Base-by-base conservation (phyloP, 371 early-diverging fungal genomes). In the Mortierella sp. region DNA sequence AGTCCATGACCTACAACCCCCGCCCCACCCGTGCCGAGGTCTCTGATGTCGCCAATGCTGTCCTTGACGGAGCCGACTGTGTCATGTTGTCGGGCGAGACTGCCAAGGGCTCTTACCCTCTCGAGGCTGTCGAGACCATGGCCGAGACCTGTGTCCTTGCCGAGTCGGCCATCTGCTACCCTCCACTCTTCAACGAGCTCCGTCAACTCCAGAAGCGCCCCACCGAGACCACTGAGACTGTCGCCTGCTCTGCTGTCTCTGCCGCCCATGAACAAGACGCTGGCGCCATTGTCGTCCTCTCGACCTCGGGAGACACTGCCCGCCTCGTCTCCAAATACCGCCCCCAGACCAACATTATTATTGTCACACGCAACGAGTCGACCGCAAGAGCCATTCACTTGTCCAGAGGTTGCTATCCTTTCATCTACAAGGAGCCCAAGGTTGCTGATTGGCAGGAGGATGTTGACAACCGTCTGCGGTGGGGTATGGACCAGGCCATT, bases 31-130 rank as follows among this genome's bases (percentile, higher is more conserved):
- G 99, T 88, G 98, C 99, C 70, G 99, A 99, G 88, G 98, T 98
- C 19, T 97, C 96, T 53, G 99, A 99, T 88, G 98, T 99, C 50
- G 98, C 99, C 51, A 98, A 99, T 90, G 99, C 99, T 55, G 95
- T 99, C 19, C 85, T 98, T 76, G 98, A 98, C 89, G 99, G 99
- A 71, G 96, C 98, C 54, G 99, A 98, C 89, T 96, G 98, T 88
- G 99, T 99, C 82, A 99, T 99, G 99, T 91, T 99, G 73, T 98
- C 98, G 71, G 98, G 98, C 78, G 99, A 99, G 90, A 99, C 99
- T 4, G 99, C 99, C 73, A 96, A 96, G 89, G 99, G 95, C 19
- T 82, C 79, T 78, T 96, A 98, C 89, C 95, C 96, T 72, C 87
- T 95, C 76, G 93, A 96, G 82, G 92, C 93, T 72, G 89, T 96